Percentiles rank a stretch among this genome's conserved stretches.
These are phyloP conservation scores for Rhododendron griersonianum DNA, from an alignment of 148 eudicot genomes.

Conservation along the genomic window DNA sequence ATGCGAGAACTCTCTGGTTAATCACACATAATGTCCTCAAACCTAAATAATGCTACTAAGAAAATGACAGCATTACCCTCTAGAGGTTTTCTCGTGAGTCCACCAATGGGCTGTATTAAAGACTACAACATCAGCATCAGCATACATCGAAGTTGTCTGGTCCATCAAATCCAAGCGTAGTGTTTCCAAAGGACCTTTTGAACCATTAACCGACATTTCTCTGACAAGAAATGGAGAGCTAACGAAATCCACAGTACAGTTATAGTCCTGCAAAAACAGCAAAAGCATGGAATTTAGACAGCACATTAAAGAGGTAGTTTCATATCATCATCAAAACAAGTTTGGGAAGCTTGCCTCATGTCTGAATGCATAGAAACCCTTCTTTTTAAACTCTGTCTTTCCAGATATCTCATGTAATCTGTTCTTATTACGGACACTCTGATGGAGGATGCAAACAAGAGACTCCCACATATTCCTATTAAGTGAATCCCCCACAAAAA, in stretches of 20 bases:
- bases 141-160: constrained; percentile 57
- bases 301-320: background rate
- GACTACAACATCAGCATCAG: constrained; percentile 76
- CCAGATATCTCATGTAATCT: constrained; percentile 74
- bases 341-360: constrained; percentile 56
- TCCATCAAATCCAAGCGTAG: constrained; percentile 86
- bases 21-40: background rate
- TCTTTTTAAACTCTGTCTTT: constrained; percentile 63
- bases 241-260: constrained; percentile 79
- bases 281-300: constrained; percentile 10
- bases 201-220: constrained; percentile 42
- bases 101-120: constrained; percentile 99
- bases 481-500: constrained; percentile 82
- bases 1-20: background rate
- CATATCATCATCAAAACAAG: background rate
- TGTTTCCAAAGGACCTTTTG: constrained; percentile 54
- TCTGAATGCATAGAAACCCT: constrained; percentile 76
- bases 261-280: constrained; percentile 57
- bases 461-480: constrained; percentile 99
- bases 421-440: constrained; percentile 45
- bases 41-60: background rate
- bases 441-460: constrained; percentile 72
- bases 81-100: constrained; percentile 93
- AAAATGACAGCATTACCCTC: constrained; percentile 42
- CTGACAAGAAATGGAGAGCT: constrained; percentile 73